A percentile compares a stretch with the other conserved stretches of the same genome.
These are phyloP conservation scores for Monosporascus sp. DNA, from an alignment of 2,329 filamentous ascomycete genomes.

Conservation along the genomic window DNA sequence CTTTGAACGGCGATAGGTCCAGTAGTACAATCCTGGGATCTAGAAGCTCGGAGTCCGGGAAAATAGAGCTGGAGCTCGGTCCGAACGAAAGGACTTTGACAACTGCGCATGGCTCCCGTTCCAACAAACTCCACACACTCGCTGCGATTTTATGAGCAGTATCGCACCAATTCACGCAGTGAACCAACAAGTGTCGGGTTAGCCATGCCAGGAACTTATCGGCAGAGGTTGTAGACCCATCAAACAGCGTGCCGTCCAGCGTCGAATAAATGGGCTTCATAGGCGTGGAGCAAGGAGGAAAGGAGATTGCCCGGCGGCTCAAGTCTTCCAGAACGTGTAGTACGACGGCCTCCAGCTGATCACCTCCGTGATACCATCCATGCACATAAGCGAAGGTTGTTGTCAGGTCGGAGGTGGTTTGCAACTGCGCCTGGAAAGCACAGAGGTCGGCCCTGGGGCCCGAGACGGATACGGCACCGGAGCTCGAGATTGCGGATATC, in stretches of 20 bases:
- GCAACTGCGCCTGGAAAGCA: not conserved
- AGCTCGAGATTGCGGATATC: conserved; percentile 1
- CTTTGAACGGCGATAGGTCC: too few species aligned
- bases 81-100: too few species aligned
- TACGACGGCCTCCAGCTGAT: conserved; percentile 3
- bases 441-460: conserved; percentile 1
- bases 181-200: too few species aligned
- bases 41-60: too few species aligned
- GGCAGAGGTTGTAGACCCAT: not conserved
- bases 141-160: too few species aligned
- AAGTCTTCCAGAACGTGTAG: conserved; percentile 1
- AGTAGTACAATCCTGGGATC: too few species aligned
- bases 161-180: too few species aligned
- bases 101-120: too few species aligned
- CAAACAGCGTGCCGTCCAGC: conserved; percentile 1
- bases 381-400: not conserved
- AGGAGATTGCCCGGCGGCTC: not conserved
- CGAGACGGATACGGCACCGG: conserved; percentile 1
- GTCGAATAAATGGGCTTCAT: conserved; percentile 2
- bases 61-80: too few species aligned
- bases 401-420: not conserved
- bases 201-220: too few species aligned
- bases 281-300: not conserved
- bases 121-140: too few species aligned
- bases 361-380: conserved; percentile 6